phyloP scores from a whole-genome alignment of 352 stramenopile species.

The Blastocystis hominis region DNA sequence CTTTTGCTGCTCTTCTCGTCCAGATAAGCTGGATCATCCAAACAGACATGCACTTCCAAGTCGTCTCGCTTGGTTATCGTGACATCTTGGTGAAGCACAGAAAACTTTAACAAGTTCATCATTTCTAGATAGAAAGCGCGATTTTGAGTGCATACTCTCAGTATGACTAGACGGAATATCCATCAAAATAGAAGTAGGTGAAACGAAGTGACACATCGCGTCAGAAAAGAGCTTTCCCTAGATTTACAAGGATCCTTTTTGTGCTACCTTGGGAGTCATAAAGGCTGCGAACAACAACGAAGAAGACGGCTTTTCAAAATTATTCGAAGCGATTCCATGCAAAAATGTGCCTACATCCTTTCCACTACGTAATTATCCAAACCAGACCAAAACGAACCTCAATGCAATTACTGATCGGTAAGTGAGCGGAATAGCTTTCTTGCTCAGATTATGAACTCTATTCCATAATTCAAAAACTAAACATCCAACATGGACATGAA shows the following conservation, averaged over 20 bases:
- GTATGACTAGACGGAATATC: conserved; percentile 14
- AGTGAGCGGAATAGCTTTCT: background rate
- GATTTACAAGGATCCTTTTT: background rate
- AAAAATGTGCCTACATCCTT: background rate
- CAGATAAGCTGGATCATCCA: background rate
- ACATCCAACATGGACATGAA: conserved; percentile 8
- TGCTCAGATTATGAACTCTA: background rate
- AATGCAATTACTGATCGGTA: conserved; percentile 42
- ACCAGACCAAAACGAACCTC: background rate
- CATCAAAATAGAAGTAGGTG: background rate
- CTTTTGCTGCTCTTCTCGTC: background rate
- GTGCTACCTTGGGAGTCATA: conserved; percentile 12
- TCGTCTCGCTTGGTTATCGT: background rate
- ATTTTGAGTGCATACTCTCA: background rate
- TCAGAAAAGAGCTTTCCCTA: conserved; percentile 54
- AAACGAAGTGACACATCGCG: background rate
- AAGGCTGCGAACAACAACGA: conserved; percentile 12
- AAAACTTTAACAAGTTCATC: conserved; percentile 7
- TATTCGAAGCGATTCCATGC: conserved; percentile 44
- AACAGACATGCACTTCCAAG: background rate
- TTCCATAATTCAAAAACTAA: background rate
- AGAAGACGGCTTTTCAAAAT: background rate
- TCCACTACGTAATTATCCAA: background rate
- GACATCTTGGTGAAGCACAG: background rate
- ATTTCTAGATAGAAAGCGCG: background rate